Percentiles rank a stretch among this genome's conserved stretches.
Conservation (phyloP, 441 rosid genomes). For the Pelargonium cotyledonis region DNA sequence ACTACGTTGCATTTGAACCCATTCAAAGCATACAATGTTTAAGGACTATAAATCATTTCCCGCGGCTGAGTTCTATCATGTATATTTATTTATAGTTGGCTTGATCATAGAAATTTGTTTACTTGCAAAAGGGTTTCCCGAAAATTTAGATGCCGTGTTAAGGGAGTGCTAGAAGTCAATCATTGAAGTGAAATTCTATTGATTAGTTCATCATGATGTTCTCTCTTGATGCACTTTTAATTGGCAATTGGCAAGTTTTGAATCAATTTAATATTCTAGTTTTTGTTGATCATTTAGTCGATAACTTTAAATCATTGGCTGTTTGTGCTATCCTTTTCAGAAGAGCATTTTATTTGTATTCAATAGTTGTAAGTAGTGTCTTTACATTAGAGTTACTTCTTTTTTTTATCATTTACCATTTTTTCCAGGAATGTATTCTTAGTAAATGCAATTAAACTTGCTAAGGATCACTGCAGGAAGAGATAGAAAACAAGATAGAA, state of each 20-base stretch:
- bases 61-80: not conserved
- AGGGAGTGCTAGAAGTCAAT: not conserved
- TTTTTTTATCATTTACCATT: slow-evolving; percentile 10
- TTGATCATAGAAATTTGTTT: not conserved
- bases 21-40: not conserved
- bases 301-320: not conserved
- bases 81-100: not conserved
- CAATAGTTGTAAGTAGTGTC: not conserved
- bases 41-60: not conserved
- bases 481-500: slow-evolving; percentile 84
- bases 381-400: not conserved
- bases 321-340: not conserved
- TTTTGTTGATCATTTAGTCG: not conserved
- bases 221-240: not conserved
- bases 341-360: slow-evolving; percentile 3
- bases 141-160: not conserved
- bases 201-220: not conserved
- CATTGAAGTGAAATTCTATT: not conserved
- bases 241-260: not conserved
- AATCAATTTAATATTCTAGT: not conserved
- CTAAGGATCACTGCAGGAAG: slow-evolving; percentile 54
- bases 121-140: not conserved
- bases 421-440: slow-evolving; percentile 9
- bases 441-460: slow-evolving; percentile 14
- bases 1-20: not conserved